phyloP scores from a whole-genome alignment of 192 early-diverging fungal genomes.

The Haplosporangium gracile region DNA sequence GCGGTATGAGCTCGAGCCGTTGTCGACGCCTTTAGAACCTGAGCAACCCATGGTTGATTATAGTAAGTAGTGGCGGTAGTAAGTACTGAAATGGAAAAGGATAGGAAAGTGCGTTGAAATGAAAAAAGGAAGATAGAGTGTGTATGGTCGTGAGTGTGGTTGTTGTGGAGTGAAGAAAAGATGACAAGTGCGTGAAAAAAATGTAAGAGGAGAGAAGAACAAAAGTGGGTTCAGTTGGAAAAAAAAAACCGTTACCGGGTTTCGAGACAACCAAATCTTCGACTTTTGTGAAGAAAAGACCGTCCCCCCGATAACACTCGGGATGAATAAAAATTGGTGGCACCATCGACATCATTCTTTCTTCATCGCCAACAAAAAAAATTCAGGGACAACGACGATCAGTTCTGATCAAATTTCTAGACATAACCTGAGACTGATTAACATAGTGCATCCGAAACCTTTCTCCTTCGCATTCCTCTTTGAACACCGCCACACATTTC shows the following conservation, averaged over 20 bases:
- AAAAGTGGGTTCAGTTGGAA: too few species aligned
- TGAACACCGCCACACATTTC: too few species aligned
- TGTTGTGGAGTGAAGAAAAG: not conserved
- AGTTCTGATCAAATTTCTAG: too few species aligned
- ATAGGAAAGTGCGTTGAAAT: not conserved
- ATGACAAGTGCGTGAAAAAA: not conserved
- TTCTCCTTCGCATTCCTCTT: too few species aligned
- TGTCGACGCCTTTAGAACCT: conserved; percentile 19
- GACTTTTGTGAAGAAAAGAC: not conserved
- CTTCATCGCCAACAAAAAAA: not conserved
- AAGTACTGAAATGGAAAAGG: not conserved
- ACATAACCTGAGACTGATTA: too few species aligned
- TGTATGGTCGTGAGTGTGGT: not conserved
- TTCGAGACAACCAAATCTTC: not conserved
- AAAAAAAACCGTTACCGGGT: not conserved
- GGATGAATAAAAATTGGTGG: not conserved
- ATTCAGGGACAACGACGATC: not conserved
- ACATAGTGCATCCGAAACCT: too few species aligned
- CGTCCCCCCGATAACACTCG: not conserved
- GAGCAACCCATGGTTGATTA: conserved; percentile 28
- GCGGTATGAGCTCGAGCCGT: not conserved
- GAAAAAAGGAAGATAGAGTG: not conserved
- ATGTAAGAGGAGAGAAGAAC: not conserved
- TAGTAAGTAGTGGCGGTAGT: not conserved
- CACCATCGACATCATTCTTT: not conserved